Percentiles rank a stretch among this genome's conserved stretches.
phyloP scores from a whole-genome alignment of 2,329 filamentous ascomycete species.

The Ophiostoma montium region DNA sequence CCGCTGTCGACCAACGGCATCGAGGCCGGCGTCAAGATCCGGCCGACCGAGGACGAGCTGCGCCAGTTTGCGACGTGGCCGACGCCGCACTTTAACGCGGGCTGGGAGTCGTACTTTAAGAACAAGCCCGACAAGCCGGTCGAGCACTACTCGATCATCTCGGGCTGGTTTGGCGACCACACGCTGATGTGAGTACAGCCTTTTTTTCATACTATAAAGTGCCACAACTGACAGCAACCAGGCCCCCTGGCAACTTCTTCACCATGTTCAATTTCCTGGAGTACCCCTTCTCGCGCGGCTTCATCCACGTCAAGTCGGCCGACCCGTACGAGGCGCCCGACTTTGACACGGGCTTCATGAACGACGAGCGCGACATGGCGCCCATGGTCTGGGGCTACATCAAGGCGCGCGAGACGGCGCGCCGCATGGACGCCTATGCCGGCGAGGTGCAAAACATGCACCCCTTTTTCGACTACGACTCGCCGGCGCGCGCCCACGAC shows the following conservation, averaged over 20 bases:
- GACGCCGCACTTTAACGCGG: constrained; percentile 56
- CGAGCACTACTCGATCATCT: constrained; percentile 71
- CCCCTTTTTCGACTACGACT: constrained; percentile 59
- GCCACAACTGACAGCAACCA: too few relatives aligned
- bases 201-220: too few relatives aligned
- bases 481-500: constrained; percentile 53
- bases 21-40: constrained; percentile 65
- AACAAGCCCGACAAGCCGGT: constrained; percentile 75
- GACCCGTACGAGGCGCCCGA: constrained; percentile 62
- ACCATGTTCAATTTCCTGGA: constrained; percentile 74
- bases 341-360: constrained; percentile 76
- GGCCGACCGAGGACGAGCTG: constrained; percentile 55
- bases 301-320: constrained; percentile 54
- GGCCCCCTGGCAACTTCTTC: constrained; percentile 62
- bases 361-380: constrained; percentile 71
- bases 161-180: constrained; percentile 49
- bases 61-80: constrained; percentile 58
- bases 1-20: constrained; percentile 67
- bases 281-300: constrained; percentile 63
- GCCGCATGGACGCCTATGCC: constrained; percentile 64
- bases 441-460: constrained; percentile 58
- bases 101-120: constrained; percentile 74
- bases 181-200: constrained; percentile 33
- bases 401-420: constrained; percentile 66
- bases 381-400: constrained; percentile 78